phyloP scores from a whole-genome alignment of 495 filamentous ascomycete genomes.

The Physcia stellaris region DNA sequence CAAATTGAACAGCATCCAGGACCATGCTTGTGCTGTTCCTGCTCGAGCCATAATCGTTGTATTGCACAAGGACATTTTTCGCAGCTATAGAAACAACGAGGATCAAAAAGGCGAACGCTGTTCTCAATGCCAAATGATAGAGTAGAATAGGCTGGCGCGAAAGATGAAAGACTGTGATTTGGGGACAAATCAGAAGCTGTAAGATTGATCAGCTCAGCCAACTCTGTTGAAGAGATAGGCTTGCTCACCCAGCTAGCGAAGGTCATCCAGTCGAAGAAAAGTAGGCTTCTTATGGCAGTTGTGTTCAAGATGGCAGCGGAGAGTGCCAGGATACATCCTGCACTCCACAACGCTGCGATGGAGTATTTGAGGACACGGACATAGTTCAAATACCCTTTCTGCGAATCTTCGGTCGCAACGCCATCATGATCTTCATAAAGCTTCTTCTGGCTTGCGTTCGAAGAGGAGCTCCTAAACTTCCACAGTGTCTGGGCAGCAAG shows the following conservation, averaged over 20 bases:
- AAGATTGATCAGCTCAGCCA: too few species aligned
- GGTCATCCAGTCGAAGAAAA: conserved; percentile 26
- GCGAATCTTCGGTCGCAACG: conserved; percentile 39
- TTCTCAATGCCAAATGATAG: too few species aligned
- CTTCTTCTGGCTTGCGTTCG: conserved; percentile 6
- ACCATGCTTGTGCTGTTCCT: not conserved
- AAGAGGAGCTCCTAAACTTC: too few species aligned
- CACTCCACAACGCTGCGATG: too few species aligned
- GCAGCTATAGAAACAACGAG: too few species aligned
- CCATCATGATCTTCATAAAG: conserved; percentile 53
- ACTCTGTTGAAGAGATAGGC: not conserved
- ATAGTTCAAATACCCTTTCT: conserved; percentile 37
- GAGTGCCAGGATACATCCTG: conserved; percentile 31
- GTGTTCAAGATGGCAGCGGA: conserved; percentile 26
- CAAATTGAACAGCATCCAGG: conserved; percentile 5
- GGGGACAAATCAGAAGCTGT: too few species aligned
- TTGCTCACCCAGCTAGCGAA: conserved; percentile 26
- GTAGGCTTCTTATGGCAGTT: conserved; percentile 16
- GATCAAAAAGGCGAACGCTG: too few species aligned
- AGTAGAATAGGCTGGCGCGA: too few species aligned
- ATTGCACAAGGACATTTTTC: too few species aligned
- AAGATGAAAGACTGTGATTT: too few species aligned
- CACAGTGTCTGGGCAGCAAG: too few species aligned
- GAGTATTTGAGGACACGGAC: conserved; percentile 30
- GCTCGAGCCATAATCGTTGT: too few species aligned